Percentiles rank a stretch among this genome's conserved stretches.
Evolutionary conservation across 305 asterid species (phyloP).

Genomic region (Solanum hybrid): DNA sequence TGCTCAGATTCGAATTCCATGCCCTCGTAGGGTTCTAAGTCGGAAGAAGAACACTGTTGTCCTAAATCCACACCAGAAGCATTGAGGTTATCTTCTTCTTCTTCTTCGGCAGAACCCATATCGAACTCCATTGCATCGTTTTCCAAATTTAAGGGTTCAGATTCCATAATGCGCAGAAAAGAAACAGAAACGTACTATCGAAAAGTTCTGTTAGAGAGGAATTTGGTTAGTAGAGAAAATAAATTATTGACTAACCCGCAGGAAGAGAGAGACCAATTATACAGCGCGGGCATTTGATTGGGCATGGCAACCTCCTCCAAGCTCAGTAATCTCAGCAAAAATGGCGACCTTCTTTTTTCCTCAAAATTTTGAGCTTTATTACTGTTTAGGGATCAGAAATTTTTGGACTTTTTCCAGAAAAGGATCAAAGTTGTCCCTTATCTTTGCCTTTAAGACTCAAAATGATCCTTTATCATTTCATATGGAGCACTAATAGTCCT

Average conservation of each 20-base stretch:
- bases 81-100: background rate
- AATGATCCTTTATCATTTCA: too few relatives aligned
- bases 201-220: background rate
- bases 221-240: background rate
- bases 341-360: background rate
- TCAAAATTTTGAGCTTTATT: background rate
- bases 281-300: background rate
- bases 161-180: background rate
- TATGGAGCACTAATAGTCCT: too few relatives aligned
- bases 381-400: background rate
- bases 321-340: background rate
- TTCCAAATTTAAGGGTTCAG: constrained; percentile 2
- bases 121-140: background rate
- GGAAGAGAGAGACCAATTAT: background rate
- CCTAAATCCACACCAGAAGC: background rate
- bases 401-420: background rate
- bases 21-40: constrained; percentile 13
- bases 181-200: background rate
- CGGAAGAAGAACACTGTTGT: background rate
- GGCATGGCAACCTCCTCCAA: background rate
- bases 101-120: background rate
- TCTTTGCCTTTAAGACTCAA: too few relatives aligned
- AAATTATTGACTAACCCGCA: background rate
- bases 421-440: too few relatives aligned
- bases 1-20: constrained; percentile 24